Conservation (phyloP, 305 asterid genomes). For the Vinca major region DNA sequence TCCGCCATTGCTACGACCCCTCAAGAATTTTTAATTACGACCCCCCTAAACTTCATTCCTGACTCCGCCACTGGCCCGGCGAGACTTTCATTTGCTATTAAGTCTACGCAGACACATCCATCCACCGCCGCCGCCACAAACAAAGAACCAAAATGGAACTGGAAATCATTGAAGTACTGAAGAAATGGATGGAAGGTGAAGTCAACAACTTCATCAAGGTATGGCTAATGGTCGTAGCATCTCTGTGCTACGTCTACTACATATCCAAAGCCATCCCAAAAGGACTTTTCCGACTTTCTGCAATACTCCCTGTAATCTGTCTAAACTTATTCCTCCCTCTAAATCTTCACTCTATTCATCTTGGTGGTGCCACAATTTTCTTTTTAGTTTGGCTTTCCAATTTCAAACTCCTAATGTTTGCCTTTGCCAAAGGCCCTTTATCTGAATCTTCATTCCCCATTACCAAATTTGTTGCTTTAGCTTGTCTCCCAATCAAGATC, state of each 20-base stretch:
- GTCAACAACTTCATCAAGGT: constrained; percentile 28
- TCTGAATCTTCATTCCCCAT: constrained; percentile 12
- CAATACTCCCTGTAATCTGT: constrained; percentile 1
- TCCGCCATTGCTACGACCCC: too few relatives aligned
- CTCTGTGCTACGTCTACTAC: constrained; percentile 20
- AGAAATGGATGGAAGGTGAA: constrained; percentile 25
- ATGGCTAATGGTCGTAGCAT: constrained; percentile 22
- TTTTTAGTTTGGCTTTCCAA: constrained; percentile 38
- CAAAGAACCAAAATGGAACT: constrained; percentile 4
- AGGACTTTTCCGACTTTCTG: constrained; percentile 19
- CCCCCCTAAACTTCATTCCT: too few relatives aligned
- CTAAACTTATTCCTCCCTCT: neutral
- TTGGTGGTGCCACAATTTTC: constrained; percentile 27
- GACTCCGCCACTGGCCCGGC: too few relatives aligned
- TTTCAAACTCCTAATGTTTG: constrained; percentile 9
- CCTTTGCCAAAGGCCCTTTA: constrained; percentile 13
- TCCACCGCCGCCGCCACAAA: too few relatives aligned
- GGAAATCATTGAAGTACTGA: constrained; percentile 2
- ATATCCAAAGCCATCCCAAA: constrained; percentile 18
- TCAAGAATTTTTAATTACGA: too few relatives aligned
- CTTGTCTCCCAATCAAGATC: constrained; percentile 15
- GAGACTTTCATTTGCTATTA: too few relatives aligned
- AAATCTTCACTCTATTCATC: constrained; percentile 20
- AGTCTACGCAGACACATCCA: too few relatives aligned
- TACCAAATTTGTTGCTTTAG: constrained; percentile 10